Conservation (phyloP, 352 stramenopile species). For the Phytopythium oedochilum region DNA sequence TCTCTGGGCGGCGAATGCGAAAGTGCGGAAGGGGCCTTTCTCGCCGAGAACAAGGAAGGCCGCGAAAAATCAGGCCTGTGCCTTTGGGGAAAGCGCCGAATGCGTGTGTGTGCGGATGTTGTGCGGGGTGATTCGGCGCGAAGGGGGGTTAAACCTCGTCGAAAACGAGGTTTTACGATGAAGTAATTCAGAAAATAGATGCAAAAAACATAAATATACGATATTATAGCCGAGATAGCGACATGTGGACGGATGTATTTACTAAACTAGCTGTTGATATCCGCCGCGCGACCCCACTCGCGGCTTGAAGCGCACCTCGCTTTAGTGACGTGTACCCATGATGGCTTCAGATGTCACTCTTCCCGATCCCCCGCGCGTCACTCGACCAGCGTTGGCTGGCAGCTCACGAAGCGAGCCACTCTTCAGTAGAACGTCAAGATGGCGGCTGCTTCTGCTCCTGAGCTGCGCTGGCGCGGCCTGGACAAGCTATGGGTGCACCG, state of each 20-base stretch:
- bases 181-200: too few relatives aligned
- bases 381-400: neutral
- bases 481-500: conserved; percentile 56
- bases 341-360: neutral
- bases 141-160: neutral
- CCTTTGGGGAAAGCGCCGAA: neutral
- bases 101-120: neutral
- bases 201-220: too few relatives aligned
- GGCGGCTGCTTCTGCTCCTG: too few relatives aligned
- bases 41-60: neutral
- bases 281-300: neutral
- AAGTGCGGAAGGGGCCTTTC: neutral
- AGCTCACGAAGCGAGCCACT: too few relatives aligned
- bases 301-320: too few relatives aligned
- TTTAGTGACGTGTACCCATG: neutral
- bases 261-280: too few relatives aligned
- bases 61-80: neutral
- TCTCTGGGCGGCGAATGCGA: neutral
- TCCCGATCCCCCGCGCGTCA: neutral
- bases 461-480: conserved; percentile 32
- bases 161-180: neutral
- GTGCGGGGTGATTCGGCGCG: too few relatives aligned
- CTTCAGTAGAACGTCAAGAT: too few relatives aligned
- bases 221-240: too few relatives aligned
- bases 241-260: too few relatives aligned